These are phyloP conservation scores for Globisporangium rhizosaccharum DNA, from an alignment of 352 stramenopile genomes.

Conservation along the genomic window DNA sequence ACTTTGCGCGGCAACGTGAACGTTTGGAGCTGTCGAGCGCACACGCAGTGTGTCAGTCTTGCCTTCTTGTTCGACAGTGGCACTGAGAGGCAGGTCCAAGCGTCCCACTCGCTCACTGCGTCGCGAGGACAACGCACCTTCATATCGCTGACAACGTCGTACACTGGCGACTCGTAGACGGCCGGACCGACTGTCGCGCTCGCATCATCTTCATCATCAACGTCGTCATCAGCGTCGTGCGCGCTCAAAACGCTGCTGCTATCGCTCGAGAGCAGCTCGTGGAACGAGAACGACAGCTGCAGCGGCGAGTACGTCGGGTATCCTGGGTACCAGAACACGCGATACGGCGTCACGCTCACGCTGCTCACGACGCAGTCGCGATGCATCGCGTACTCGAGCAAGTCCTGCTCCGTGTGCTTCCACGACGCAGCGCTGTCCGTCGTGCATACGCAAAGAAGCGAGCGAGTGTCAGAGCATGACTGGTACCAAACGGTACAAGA, in stretches of 20 bases:
- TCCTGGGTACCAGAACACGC: slow-evolving; percentile 69
- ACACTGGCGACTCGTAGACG: slow-evolving; percentile 51
- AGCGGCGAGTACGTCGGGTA: slow-evolving; percentile 62
- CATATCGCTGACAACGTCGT: slow-evolving; percentile 51
- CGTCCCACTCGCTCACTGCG: not conserved
- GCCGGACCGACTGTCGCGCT: slow-evolving; percentile 8
- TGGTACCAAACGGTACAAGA: too few species aligned
- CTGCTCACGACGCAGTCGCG: slow-evolving; percentile 35
- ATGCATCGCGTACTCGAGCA: slow-evolving; percentile 53
- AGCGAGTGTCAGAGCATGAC: too few species aligned
- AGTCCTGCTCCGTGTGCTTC: slow-evolving; percentile 26
- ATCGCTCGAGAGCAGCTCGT: slow-evolving; percentile 20
- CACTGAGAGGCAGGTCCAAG: too few species aligned
- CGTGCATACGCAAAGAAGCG: too few species aligned
- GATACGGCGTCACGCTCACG: slow-evolving; percentile 58
- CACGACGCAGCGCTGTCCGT: slow-evolving; percentile 7
- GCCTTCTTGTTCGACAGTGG: too few species aligned
- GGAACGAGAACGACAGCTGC: slow-evolving; percentile 51
- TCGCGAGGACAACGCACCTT: slow-evolving; percentile 1
- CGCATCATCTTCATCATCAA: slow-evolving; percentile 1
- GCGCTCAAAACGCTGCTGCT: not conserved
- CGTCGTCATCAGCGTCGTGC: not conserved
- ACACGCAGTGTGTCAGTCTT: not conserved
- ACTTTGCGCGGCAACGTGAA: slow-evolving; percentile 36
- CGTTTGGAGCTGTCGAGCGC: slow-evolving; percentile 32